A percentile compares a stretch with the other conserved stretches of the same genome.
phyloP scores from a whole-genome alignment of 805 yeast genomes.

The Saturnispora serradocipensis region DNA sequence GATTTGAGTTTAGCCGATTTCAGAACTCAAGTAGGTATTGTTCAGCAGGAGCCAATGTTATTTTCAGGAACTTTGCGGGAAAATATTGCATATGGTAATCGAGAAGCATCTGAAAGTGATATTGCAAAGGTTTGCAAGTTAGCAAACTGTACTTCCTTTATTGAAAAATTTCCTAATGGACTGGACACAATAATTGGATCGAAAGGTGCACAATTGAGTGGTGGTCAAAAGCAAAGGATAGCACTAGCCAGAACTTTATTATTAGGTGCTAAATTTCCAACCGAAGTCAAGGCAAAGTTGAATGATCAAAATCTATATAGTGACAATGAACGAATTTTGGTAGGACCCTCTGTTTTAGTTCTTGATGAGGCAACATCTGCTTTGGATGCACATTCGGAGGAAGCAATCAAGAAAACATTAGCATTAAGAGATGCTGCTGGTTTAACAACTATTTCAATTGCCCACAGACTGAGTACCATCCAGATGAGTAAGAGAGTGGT shows the following conservation, averaged over 20 bases:
- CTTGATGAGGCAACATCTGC: conserved; percentile 96
- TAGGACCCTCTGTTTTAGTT: conserved; percentile 67
- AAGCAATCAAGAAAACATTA: conserved; percentile 70
- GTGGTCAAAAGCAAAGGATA: conserved; percentile 91
- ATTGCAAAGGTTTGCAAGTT: conserved; percentile 49
- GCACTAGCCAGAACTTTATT: conserved; percentile 85
- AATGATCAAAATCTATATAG: conserved; percentile 14
- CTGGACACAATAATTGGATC: conserved; percentile 80
- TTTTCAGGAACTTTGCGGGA: conserved; percentile 81
- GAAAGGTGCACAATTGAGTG: conserved; percentile 80
- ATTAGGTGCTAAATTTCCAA: conserved; percentile 28
- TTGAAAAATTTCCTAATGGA: conserved; percentile 70
- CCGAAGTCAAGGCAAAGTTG: conserved; percentile 5
- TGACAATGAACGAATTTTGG: conserved; percentile 18
- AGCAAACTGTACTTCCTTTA: conserved; percentile 68
- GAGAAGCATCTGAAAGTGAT: conserved; percentile 51
- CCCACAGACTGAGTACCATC: conserved; percentile 85
- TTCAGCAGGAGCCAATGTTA: conserved; percentile 85
- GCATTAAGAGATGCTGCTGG: conserved; percentile 44
- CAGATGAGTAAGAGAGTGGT: conserved; percentile 72
- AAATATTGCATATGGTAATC: conserved; percentile 69
- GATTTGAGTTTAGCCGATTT: conserved; percentile 63
- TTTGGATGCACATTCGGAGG: conserved; percentile 79
- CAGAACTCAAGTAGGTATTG: conserved; percentile 75
- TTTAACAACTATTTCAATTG: conserved; percentile 77